Conservation (phyloP, 768 basidiomycete species). For the Pleurotus cornucopiae region DNA sequence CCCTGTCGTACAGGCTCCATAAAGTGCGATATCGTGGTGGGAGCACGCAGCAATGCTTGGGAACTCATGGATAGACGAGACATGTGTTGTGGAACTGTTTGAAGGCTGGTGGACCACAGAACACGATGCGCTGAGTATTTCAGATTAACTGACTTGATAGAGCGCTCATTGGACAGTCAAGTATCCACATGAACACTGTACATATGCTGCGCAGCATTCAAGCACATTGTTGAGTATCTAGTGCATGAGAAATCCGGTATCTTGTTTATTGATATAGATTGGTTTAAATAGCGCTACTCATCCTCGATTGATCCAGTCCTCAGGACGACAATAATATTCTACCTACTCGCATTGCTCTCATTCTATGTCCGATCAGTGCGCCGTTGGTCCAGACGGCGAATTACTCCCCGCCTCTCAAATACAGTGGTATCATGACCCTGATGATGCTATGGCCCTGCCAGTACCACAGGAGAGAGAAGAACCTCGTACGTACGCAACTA, state of each 20-base stretch:
- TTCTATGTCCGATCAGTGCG: constrained; percentile 8
- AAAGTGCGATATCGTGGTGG: too few species aligned
- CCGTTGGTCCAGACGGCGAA: constrained; percentile 9
- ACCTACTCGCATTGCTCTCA: background rate
- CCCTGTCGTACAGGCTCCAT: too few species aligned
- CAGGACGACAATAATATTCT: background rate
- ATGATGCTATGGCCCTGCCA: constrained; percentile 6
- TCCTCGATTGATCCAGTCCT: background rate
- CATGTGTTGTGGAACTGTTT: background rate
- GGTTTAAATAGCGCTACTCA: background rate
- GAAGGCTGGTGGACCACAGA: background rate
- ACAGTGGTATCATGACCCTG: constrained; percentile 5
- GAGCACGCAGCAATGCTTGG: too few species aligned
- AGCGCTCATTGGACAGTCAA: background rate
- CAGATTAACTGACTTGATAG: background rate
- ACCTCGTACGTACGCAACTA: background rate
- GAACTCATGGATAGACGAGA: too few species aligned
- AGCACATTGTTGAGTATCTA: background rate
- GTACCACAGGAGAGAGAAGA: background rate
- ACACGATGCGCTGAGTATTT: background rate
- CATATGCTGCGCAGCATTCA: background rate
- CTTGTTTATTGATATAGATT: background rate
- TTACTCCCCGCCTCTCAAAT: constrained; percentile 8
- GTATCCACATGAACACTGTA: background rate
- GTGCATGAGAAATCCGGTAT: background rate